Percentiles rank a stretch among this genome's conserved stretches.
Evolutionary conservation across 2,329 filamentous ascomycete species (phyloP).

Genomic region (Pyrenophora seminiperda): DNA sequence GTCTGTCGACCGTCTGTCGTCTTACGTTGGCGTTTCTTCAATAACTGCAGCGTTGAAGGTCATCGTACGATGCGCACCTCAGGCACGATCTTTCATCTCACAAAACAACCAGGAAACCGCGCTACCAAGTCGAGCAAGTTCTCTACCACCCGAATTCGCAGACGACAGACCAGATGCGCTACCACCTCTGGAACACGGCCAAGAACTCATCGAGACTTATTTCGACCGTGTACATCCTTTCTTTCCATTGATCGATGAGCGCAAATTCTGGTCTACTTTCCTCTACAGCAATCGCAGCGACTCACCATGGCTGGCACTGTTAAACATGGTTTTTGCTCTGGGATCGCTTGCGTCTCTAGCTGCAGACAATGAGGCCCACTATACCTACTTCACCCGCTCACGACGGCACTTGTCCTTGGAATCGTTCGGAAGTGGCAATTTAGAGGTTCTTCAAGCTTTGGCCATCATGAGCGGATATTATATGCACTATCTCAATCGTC

Average conservation of each 20-base stretch:
- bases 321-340: slow-evolving; percentile 79
- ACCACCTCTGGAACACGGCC: slow-evolving; percentile 66
- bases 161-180: slow-evolving; percentile 51
- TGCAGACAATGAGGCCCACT: slow-evolving; percentile 66
- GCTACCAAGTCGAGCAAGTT: slow-evolving; percentile 43
- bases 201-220: slow-evolving; percentile 74
- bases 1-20: slow-evolving; percentile 64
- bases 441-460: slow-evolving; percentile 75
- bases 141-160: slow-evolving; percentile 43
- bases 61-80: slow-evolving; percentile 63
- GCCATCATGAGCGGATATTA: slow-evolving; percentile 76
- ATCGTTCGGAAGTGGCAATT: slow-evolving; percentile 69
- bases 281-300: slow-evolving; percentile 67
- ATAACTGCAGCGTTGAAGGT: slow-evolving; percentile 76
- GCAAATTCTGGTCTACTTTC: slow-evolving; percentile 69
- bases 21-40: slow-evolving; percentile 75
- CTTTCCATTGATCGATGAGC: slow-evolving; percentile 75
- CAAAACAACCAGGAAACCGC: slow-evolving; percentile 49
- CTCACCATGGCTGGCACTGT: slow-evolving; percentile 70
- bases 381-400: slow-evolving; percentile 71
- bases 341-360: slow-evolving; percentile 73
- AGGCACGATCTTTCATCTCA: slow-evolving; percentile 55
- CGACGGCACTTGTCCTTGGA: slow-evolving; percentile 70
- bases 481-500: slow-evolving; percentile 76
- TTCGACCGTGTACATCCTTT: slow-evolving; percentile 75